Evolutionary conservation across 139 green algal genomes (phyloP).

Genomic region (Chlamydomonas sphaeroides): DNA sequence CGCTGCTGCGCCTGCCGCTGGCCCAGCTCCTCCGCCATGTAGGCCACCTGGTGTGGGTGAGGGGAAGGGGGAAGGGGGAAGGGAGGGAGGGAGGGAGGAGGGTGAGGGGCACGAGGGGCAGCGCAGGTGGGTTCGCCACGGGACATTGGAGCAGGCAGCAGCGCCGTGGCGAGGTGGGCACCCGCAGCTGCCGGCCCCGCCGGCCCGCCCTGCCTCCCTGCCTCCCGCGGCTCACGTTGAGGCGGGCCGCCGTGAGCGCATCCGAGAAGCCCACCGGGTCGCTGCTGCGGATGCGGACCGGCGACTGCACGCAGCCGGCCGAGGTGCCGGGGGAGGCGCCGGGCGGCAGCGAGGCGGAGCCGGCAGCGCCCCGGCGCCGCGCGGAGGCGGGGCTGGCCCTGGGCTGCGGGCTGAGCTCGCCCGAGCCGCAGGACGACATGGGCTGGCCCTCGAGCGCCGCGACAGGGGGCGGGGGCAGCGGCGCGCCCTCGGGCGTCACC

Average conservation of each 20-base stretch:
- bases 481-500: neutral
- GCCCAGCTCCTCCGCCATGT: conserved; percentile 29
- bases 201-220: too few relatives aligned
- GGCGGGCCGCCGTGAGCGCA: conserved; percentile 4
- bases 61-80: neutral
- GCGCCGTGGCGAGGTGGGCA: too few relatives aligned
- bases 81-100: neutral
- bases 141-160: too few relatives aligned
- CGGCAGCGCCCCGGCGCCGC: neutral
- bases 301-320: neutral
- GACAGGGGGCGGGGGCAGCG: neutral
- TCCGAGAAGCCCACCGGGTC: conserved; percentile 28
- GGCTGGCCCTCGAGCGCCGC: neutral
- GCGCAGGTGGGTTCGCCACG: neutral
- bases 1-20: conserved; percentile 6
- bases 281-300: conserved; percentile 17
- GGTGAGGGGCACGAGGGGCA: neutral
- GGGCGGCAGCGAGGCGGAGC: too few relatives aligned
- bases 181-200: too few relatives aligned
- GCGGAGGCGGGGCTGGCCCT: neutral
- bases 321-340: neutral
- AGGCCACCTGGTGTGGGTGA: neutral
- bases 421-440: neutral
- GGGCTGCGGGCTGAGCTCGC: too few relatives aligned
- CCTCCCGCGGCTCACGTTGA: conserved; percentile 14